Base-by-base conservation (phyloP, 352 stramenopile genomes). In the Phytophthora capsici region DNA sequence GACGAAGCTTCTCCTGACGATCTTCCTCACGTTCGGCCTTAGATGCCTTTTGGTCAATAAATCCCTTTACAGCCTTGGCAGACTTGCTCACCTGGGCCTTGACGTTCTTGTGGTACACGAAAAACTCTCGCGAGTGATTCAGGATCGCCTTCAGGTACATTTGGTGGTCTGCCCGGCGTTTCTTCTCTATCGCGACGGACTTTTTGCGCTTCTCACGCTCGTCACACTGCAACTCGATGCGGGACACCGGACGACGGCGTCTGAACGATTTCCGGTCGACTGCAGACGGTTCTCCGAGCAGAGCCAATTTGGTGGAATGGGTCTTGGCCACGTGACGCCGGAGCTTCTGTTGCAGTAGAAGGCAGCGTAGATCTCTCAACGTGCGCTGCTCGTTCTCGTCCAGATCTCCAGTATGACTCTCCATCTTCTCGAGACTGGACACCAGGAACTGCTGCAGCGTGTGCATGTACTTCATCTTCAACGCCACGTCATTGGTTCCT, bases 11-110 rank as follows among this genome's bases (percentile, higher is more conserved):
- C 57, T 96, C 88, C 57, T 95, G 86, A 0, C 86, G 84, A 63
- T 96, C 88, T 71, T 96, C 88, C 57, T 96, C 88, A 2, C 88
- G 86, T 46, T 96, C 88, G 0, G 82, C 82, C 59, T 92, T 93
- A 19, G 82, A 89, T 13, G 80, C 78, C 26, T 80, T 84, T 53
- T 91, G 80, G 41, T 95, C 88, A 26, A 96, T 78, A 38, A 90
- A 88, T 9, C 72, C 79, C 69, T 96, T 96, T 1, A 83, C 88
- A 1, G 60, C 75, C 50, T 89, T 89, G 0, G 88, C 75, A 2
- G 75, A 88, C 44, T 93, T 93, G 38, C 75, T 80, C 1, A 88
- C 59, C 44, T 91, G 83, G 13, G 73, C 66, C 61, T 94, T 93
- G 30, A 89, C 82, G 41, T 93, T 90, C 71, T 94, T 94, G 71